Conservation (phyloP, 2,329 filamentous ascomycete species). For the Anisogramma anomala region DNA sequence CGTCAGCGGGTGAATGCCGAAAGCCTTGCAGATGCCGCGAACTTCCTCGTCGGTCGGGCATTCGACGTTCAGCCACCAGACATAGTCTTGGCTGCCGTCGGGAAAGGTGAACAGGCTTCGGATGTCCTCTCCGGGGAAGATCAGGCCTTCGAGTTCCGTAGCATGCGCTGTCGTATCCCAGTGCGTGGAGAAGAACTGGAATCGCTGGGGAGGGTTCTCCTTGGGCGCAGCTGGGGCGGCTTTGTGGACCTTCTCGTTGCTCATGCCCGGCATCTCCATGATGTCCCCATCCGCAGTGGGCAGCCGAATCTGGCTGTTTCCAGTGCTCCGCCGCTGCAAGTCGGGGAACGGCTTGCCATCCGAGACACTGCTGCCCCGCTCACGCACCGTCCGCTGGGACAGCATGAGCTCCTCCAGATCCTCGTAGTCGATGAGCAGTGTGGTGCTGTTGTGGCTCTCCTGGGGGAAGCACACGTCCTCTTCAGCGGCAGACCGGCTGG, state of each 20-base stretch:
- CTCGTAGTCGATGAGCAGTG: conserved; percentile 82
- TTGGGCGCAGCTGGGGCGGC: conserved; percentile 25
- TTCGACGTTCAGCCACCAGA: conserved; percentile 98
- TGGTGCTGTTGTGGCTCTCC: conserved; percentile 54
- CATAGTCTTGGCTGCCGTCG: conserved; percentile 56
- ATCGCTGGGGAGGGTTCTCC: conserved; percentile 41
- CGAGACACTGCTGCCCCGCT: conserved; percentile 35
- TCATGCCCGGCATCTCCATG: conserved; percentile 37
- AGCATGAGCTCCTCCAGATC: conserved; percentile 86
- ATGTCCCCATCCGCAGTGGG: conserved; percentile 46
- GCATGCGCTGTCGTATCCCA: conserved; percentile 90
- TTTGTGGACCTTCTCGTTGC: conserved; percentile 35
- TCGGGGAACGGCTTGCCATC: conserved; percentile 48
- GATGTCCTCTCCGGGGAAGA: conserved; percentile 82
- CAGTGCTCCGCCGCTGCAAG: conserved; percentile 34
- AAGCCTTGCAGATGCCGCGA: conserved; percentile 78
- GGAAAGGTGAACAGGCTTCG: conserved; percentile 69
- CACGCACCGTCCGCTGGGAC: conserved; percentile 24
- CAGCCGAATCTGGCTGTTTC: conserved; percentile 23
- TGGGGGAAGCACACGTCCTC: conserved; percentile 74
- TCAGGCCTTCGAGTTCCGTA: conserved; percentile 72
- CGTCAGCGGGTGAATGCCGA: conserved; percentile 89
- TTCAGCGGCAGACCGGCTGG: conserved; percentile 65
- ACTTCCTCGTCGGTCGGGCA: conserved; percentile 84
- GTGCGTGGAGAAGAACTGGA: conserved; percentile 94